These are phyloP conservation scores for Candida odintsovae DNA, from an alignment of 805 yeast genomes.

Conservation along the genomic window DNA sequence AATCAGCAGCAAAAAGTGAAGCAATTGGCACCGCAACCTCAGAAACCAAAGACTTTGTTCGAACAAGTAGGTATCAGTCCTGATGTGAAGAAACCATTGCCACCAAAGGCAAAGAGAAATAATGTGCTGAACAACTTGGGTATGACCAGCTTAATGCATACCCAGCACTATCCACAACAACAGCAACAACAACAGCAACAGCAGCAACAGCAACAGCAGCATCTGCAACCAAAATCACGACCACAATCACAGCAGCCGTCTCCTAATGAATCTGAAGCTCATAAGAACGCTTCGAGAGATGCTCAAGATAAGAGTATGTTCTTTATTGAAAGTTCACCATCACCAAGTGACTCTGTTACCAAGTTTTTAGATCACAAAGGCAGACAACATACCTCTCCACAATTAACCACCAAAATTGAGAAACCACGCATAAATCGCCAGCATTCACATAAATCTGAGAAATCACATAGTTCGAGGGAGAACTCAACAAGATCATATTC, in stretches of 20 bases:
- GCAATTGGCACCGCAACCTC: slow-evolving; percentile 2
- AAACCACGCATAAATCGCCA: not conserved
- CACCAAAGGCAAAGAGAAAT: slow-evolving; percentile 15
- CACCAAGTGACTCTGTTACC: slow-evolving; percentile 22
- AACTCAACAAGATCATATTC: slow-evolving; percentile 4
- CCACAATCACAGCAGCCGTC: slow-evolving; percentile 4
- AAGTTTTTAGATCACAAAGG: slow-evolving; percentile 1
- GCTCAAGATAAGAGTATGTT: slow-evolving; percentile 23
- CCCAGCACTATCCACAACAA: not conserved
- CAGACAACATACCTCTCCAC: not conserved
- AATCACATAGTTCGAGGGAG: slow-evolving; percentile 4
- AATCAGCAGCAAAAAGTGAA: slow-evolving; percentile 2
- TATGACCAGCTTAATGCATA: slow-evolving; percentile 19
- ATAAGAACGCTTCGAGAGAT: slow-evolving; percentile 9
- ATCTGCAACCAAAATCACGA: not conserved
- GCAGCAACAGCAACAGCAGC: not conserved
- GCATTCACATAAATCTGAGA: not conserved
- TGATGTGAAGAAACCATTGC: slow-evolving; percentile 10
- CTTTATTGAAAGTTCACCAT: slow-evolving; percentile 27
- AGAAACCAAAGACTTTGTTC: slow-evolving; percentile 11
- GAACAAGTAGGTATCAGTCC: slow-evolving; percentile 24
- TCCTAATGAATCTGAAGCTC: not conserved
- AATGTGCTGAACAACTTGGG: slow-evolving; percentile 22
- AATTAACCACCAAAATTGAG: not conserved
- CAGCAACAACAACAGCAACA: not conserved